Evolutionary conservation across 1,139 yeast genomes (phyloP), one percentile per base, ranked within the genome.

Genomic region (Zygoascus meyerae): DNA sequence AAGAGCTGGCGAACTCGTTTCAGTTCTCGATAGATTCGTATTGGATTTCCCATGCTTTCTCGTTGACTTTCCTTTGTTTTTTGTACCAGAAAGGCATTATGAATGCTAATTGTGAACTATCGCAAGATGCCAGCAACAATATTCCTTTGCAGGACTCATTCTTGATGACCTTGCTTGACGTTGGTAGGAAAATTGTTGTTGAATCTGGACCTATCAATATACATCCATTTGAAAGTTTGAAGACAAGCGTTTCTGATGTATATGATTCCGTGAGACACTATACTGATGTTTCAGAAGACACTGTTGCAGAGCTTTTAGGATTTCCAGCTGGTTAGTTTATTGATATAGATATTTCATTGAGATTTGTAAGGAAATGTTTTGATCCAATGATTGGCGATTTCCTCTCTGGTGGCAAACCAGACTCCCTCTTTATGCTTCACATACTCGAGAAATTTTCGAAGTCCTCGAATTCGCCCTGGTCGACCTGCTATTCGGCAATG

Each of bases 401-500:
- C 68, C 43, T 61, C 58, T 53, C 72, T 61, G 9, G 69, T 66
- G 40, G 68, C 60, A 16, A 68, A 66, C 70, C 70, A 67, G 31
- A 63, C 71, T 40, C 64, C 67, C 35, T 59, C 64, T 44, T 64
- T 60, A 15, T 52, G 44, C 36, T 55, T 56, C 21, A 66, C 63
- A 46, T 68, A 67, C 38, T 68, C 70, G 48, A 68, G 65, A 48
- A 68, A 67, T 51, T 62, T 64, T 48, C 65, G 57, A 49, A 68
- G 57, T 9, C 70, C 70, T 44, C 55, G 63, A 48, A 60, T 62
- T 47, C 65, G 58, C 15, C 70, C 72, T 5, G 72, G 71, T 49
- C 64, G 65, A 38, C 69, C 71, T 44, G 66, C 60, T 29, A 68
- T 59, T 49, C 72, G 61, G 48, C 69, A 64, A 47, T 68, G 72